Evolutionary conservation across 78 protist species (phyloP).

Genomic region (Guillardia theta): DNA sequence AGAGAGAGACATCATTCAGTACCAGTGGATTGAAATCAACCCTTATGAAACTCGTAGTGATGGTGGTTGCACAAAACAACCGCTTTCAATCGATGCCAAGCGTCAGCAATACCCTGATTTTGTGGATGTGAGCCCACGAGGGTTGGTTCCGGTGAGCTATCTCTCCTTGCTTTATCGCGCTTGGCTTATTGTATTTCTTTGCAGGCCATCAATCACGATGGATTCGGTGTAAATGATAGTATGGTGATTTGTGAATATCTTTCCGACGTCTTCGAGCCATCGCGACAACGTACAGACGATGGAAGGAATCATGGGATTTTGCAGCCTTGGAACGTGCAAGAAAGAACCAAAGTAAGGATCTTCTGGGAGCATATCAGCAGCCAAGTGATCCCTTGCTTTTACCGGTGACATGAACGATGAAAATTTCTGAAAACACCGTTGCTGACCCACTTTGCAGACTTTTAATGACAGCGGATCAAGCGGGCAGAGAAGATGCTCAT

Average conservation of each 20-base stretch:
- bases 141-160: conserved; percentile 6
- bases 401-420: too few relatives aligned
- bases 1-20: neutral
- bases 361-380: neutral
- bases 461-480: neutral
- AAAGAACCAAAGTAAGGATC: neutral
- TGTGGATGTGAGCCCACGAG: neutral
- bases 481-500: neutral
- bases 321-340: neutral
- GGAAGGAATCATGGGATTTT: neutral
- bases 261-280: neutral
- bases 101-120: neutral
- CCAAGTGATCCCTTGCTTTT: neutral
- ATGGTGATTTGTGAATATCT: neutral
- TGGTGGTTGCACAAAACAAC: neutral
- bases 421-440: too few relatives aligned
- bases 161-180: too few relatives aligned
- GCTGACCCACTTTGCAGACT: too few relatives aligned
- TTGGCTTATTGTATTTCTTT: too few relatives aligned
- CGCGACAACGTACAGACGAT: too few relatives aligned
- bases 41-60: neutral
- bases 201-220: neutral
- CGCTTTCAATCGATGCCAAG: neutral
- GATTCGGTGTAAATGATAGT: neutral
- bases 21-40: neutral